Evolutionary conservation across 2,329 filamentous ascomycete genomes (phyloP).

Genomic region (Xylariaceae sp.): DNA sequence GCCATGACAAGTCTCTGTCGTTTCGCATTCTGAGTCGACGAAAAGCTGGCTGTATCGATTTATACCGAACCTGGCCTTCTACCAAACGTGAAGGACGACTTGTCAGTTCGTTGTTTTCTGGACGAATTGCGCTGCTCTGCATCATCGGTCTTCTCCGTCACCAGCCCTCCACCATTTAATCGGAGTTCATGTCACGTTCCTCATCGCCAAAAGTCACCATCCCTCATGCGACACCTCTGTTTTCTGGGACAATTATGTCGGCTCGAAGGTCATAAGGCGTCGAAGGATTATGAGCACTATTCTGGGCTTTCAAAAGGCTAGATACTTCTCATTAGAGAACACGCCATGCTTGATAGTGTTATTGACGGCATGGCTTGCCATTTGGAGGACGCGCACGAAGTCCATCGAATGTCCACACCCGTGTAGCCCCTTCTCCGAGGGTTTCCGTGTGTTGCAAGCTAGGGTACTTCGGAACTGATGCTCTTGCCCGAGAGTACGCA

Average conservation of each 20-base stretch:
- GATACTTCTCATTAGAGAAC: slow-evolving; percentile 1
- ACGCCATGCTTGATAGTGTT: neutral
- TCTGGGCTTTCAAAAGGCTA: neutral
- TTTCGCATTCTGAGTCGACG: neutral
- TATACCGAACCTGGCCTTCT: neutral
- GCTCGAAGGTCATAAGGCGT: neutral
- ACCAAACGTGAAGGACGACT: neutral
- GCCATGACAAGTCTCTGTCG: neutral
- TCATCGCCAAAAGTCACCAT: neutral
- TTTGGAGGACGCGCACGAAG: neutral
- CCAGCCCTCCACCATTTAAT: neutral
- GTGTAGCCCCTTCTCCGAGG: neutral
- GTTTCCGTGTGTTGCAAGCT: neutral
- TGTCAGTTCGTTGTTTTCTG: neutral
- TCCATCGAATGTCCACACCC: neutral
- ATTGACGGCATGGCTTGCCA: neutral
- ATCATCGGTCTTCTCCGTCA: neutral
- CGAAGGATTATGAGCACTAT: neutral
- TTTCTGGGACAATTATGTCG: neutral
- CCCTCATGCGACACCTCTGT: neutral
- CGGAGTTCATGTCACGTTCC: neutral
- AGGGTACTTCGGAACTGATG: neutral
- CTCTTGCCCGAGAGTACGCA: neutral
- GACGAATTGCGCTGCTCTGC: neutral
- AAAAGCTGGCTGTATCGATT: neutral